Percentiles rank a stretch among this genome's conserved stretches.
Conservation (phyloP, 805 yeast species). For the Candida boidinii region DNA sequence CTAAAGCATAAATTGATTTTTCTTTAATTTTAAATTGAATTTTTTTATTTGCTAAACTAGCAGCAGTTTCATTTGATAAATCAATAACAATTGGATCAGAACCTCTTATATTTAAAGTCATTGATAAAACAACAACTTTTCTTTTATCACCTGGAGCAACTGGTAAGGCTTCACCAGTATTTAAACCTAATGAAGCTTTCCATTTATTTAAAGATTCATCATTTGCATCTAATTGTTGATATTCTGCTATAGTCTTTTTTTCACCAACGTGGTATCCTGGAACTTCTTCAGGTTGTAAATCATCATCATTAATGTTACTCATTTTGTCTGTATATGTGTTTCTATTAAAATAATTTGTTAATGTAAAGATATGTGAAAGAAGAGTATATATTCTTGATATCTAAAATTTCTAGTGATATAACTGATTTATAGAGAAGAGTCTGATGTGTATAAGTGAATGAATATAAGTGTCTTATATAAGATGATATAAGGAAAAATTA, state of each 20-base stretch:
- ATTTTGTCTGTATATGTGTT: no score
- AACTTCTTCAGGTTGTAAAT: conserved; percentile 51
- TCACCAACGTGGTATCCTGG: conserved; percentile 59
- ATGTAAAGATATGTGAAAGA: no score
- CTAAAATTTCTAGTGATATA: no score
- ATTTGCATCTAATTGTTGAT: conserved; percentile 74
- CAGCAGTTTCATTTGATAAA: conserved; percentile 54
- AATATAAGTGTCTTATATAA: no score
- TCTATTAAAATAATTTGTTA: no score
- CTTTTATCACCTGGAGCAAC: conserved; percentile 66
- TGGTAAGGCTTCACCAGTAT: conserved; percentile 49
- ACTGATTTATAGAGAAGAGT: no score
- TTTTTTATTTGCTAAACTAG: conserved; percentile 39
- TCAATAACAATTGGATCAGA: conserved; percentile 54
- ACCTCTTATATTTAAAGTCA: conserved; percentile 63
- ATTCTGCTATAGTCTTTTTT: conserved; percentile 77
- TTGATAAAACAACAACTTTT: conserved; percentile 69
- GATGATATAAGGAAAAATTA: no score
- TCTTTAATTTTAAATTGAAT: conserved; percentile 74
- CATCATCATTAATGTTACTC: conserved; percentile 31
- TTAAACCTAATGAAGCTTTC: conserved; percentile 81
- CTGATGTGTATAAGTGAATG: no score
- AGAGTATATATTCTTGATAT: no score
- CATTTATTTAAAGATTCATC: conserved; percentile 87
- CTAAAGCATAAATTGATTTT: conserved; percentile 62